These are phyloP conservation scores for Papiliotrema laurentii DNA, from an alignment of 1,284 basidiomycete species.

Conservation along the genomic window DNA sequence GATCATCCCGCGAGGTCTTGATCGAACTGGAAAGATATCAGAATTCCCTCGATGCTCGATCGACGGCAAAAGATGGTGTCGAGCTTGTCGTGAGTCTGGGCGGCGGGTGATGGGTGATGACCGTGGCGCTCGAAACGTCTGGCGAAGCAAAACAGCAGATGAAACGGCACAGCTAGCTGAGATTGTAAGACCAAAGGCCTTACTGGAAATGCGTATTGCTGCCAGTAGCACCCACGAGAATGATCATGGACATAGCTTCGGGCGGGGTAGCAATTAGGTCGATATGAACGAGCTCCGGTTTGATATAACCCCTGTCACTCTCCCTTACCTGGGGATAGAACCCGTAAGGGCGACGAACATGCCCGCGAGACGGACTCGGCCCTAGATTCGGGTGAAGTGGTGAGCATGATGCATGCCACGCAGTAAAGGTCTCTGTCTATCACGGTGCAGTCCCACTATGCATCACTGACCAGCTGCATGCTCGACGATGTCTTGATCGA, in stretches of 20 bases:
- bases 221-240: slow-evolving; percentile 32
- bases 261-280: no score
- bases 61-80: slow-evolving; percentile 21
- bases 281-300: no score
- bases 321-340: no score
- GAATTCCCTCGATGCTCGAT: slow-evolving; percentile 22
- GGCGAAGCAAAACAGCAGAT: slow-evolving; percentile 24
- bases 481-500: no score
- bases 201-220: slow-evolving; percentile 16
- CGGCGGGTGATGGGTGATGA: slow-evolving; percentile 24
- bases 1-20: slow-evolving; percentile 13
- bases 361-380: no score
- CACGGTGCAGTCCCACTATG: no score
- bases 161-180: slow-evolving; percentile 25
- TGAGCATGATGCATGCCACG: no score
- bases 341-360: no score
- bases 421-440: no score
- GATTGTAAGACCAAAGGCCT: neutral
- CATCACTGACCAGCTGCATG: no score
- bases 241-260: slow-evolving; percentile 14
- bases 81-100: slow-evolving; percentile 14
- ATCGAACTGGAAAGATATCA: slow-evolving; percentile 15
- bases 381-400: no score
- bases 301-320: no score
- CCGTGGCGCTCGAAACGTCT: slow-evolving; percentile 17